Conservation (phyloP, 371 early-diverging fungal genomes). For the Rhizomucor miehei region DNA sequence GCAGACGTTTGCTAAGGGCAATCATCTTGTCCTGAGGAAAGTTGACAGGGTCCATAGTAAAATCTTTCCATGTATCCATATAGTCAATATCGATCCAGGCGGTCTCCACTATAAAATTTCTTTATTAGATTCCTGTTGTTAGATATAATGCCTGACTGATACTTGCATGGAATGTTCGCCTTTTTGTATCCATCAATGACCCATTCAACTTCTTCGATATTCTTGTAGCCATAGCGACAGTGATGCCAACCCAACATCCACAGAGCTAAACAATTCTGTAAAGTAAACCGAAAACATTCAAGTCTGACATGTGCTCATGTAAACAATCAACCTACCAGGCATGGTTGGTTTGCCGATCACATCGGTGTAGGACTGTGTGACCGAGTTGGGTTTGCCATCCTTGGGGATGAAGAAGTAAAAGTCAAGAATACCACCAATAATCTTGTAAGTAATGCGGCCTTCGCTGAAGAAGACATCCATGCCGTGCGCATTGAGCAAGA, state of each 20-base stretch:
- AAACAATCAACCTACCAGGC: constrained; percentile 24
- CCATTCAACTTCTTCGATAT: constrained; percentile 50
- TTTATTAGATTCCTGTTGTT: too few species aligned
- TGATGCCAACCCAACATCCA: constrained; percentile 67
- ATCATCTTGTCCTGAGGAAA: constrained; percentile 36
- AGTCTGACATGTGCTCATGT: background rate
- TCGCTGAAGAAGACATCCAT: constrained; percentile 67
- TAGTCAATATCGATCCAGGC: constrained; percentile 77
- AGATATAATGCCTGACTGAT: too few species aligned
- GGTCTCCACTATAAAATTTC: constrained; percentile 28
- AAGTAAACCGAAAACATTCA: background rate
- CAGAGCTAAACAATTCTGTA: constrained; percentile 8
- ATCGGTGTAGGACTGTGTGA: constrained; percentile 63
- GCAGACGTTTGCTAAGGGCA: constrained; percentile 24
- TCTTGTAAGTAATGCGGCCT: constrained; percentile 47
- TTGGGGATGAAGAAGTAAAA: constrained; percentile 62
- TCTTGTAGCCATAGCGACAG: constrained; percentile 68
- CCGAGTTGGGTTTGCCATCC: constrained; percentile 43
- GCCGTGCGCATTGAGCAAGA: constrained; percentile 65
- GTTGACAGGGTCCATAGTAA: constrained; percentile 43
- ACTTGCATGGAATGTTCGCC: constrained; percentile 59
- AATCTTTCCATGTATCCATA: constrained; percentile 55
- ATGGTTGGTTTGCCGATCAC: constrained; percentile 64
- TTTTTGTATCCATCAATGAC: constrained; percentile 49
- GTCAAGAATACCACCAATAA: constrained; percentile 67